Evolutionary conservation across 2,329 filamentous ascomycete genomes (phyloP), one percentile per base, ranked within the genome.

Genomic region (Cladophialophora exuberans): DNA sequence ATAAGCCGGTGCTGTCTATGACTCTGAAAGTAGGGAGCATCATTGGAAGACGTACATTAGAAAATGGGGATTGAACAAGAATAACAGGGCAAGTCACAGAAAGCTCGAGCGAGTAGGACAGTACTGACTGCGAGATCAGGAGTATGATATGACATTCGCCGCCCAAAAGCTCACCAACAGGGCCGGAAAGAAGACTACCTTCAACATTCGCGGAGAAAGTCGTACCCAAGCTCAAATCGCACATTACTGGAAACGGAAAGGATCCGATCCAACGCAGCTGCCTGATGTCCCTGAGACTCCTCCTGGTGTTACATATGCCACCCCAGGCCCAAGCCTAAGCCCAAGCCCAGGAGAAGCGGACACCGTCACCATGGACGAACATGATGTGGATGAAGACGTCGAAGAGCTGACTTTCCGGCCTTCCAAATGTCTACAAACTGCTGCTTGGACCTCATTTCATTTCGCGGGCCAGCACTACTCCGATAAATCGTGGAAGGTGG

Each of bases 331-430:
- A 42, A 31, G 6, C 28, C 28, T 31, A 7, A 13, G 13, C 6
- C 7, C 7, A 6, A 31, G 7, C 28, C 28, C 28, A 31, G 13
- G 13, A 31, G 28, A 31, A 13, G 11, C 45, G 55, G 73, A 25
- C n/a, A n/a, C n/a, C n/a, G n/a, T n/a, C n/a, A n/a, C n/a, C n/a
- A n/a, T n/a, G n/a, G n/a, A n/a, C n/a, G n/a, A n/a, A n/a, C n/a
- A n/a, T n/a, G n/a, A n/a, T n/a, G n/a, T n/a, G n/a, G n/a, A n/a
- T n/a, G n/a, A n/a, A n/a, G n/a, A n/a, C n/a, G n/a, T n/a, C n/a
- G n/a, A n/a, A n/a, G n/a, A n/a, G n/a, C n/a, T n/a, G n/a, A n/a
- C n/a, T n/a, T n/a, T n/a, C n/a, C n/a, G n/a, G n/a, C n/a, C n/a
- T n/a, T n/a, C n/a, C n/a, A n/a, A n/a, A n/a, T n/a, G n/a, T n/a